Base-by-base conservation (phyloP, 495 filamentous ascomycete species). In the Talaromyces liani region DNA sequence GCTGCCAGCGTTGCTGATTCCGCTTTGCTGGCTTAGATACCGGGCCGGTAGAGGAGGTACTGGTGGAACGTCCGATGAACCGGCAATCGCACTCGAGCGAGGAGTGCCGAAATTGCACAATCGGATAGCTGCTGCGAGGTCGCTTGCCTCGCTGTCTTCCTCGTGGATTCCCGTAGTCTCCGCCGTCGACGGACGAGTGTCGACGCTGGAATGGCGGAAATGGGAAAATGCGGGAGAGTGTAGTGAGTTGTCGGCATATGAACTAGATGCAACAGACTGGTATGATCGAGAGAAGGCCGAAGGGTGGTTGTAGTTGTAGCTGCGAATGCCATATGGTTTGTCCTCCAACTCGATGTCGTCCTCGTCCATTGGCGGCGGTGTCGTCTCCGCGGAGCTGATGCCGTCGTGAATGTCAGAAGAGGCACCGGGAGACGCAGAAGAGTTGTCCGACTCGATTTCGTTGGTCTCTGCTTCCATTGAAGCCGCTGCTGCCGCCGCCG, bases 21-120 rank as follows among this genome's bases (percentile, higher is more conserved):
- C 49, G 18, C 41, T 66, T 33, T 72, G 71, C 22, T 57, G 51
- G 55, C 55, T 60, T 18, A 80, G 66, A 62, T 72, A 79, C 34
- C 78, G 78, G 58, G 75, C 87, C 1, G 92, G 92, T 61, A 96
- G 78, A 27, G 91, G 88, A 27, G 92, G 92, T 8, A 97, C 92
- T 0, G 92, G 92, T 34, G 92, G 92, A 9, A 91, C 86, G 67
- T 93, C 93, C 16, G 85, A 75, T 6, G 88, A 86, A 49, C 95
- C 81, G 54, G 83, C 82, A 9, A 88, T 82, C 29, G 90, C 85
- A 10, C 88, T 84, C 9, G 81, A 85, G 39, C 89, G 87, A 54
- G 90, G 91, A 60, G 88, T 93, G 49, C 89, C 87, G 69, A 96
- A 92, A 72, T 91, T 95, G 84, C 94, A 97, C 65, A 97, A 77